These are phyloP conservation scores for Lobosporangium transversale DNA, from an alignment of 192 early-diverging fungal species.

Conservation along the genomic window DNA sequence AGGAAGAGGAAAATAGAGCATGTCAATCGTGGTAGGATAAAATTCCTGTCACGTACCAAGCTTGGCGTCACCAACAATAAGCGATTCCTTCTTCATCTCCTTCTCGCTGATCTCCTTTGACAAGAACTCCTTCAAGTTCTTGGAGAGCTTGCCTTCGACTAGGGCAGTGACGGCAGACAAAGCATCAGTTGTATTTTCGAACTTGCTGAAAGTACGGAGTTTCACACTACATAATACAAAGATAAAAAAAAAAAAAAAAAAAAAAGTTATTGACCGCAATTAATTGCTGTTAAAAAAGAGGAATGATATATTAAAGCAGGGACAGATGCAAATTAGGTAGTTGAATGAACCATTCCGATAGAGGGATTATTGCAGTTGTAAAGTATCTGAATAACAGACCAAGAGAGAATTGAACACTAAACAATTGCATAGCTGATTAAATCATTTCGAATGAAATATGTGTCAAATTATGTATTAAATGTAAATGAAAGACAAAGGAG, in stretches of 20 bases:
- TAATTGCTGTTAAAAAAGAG: neutral
- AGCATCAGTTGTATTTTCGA: constrained; percentile 98
- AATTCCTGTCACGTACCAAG: constrained; percentile 66
- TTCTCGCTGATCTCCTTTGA: constrained; percentile 82
- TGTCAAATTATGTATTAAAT: too few species aligned
- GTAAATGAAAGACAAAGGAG: too few species aligned
- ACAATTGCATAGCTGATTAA: too few species aligned
- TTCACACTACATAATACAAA: constrained; percentile 69
- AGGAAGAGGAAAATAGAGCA: neutral
- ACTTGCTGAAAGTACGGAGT: constrained; percentile 96
- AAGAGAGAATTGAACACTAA: too few species aligned
- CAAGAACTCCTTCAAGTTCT: constrained; percentile 95
- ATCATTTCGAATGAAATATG: too few species aligned
- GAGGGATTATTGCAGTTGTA: too few species aligned
- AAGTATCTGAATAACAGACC: too few species aligned
- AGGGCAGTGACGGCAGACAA: constrained; percentile 95
- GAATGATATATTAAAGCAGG: neutral
- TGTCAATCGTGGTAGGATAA: too few species aligned
- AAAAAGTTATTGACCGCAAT: too few species aligned
- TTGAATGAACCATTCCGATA: too few species aligned
- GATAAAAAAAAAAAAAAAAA: constrained; percentile 7
- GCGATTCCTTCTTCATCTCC: constrained; percentile 91
- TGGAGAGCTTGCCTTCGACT: constrained; percentile 95
- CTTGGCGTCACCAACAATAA: constrained; percentile 94
- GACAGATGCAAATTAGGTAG: too few species aligned